These are phyloP conservation scores for Chamaenerion angustifolium DNA, from an alignment of 345 rosid species.

Conservation along the genomic window DNA sequence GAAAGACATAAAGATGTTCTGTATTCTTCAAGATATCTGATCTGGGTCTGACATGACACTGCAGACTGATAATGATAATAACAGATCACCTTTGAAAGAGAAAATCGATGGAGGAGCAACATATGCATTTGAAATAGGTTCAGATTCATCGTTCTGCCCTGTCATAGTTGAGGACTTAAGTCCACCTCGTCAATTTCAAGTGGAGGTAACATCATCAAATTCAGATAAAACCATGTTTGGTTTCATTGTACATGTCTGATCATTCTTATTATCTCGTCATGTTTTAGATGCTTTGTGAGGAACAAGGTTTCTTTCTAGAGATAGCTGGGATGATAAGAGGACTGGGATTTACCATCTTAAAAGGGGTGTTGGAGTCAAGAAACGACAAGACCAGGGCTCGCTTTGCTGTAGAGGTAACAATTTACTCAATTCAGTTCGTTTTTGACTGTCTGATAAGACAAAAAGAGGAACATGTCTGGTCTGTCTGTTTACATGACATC, in stretches of 20 bases:
- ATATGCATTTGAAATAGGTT: constrained; percentile 93
- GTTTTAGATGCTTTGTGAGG: constrained; percentile 80
- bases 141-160: constrained; percentile 70
- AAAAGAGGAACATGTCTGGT: background rate
- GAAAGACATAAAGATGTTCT: background rate
- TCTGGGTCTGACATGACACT: constrained; percentile 5
- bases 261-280: constrained; percentile 1
- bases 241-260: too few relatives aligned
- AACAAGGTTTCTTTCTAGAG: constrained; percentile 81
- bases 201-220: constrained; percentile 40
- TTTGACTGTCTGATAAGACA: too few relatives aligned
- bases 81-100: constrained; percentile 32
- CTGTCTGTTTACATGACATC: too few relatives aligned
- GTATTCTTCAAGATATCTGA: too few relatives aligned
- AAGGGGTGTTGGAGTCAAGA: constrained; percentile 77
- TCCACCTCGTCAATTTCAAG: constrained; percentile 78
- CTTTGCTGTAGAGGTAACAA: constrained; percentile 75
- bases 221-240: background rate
- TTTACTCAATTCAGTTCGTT: too few relatives aligned
- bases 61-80: constrained; percentile 50
- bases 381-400: constrained; percentile 82
- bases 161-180: constrained; percentile 85
- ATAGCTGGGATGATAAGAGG: constrained; percentile 78
- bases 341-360: constrained; percentile 82
- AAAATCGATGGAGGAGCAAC: constrained; percentile 80